Conservation (phyloP, 345 rosid genomes). For the Xanthoceras sorbifolium region DNA sequence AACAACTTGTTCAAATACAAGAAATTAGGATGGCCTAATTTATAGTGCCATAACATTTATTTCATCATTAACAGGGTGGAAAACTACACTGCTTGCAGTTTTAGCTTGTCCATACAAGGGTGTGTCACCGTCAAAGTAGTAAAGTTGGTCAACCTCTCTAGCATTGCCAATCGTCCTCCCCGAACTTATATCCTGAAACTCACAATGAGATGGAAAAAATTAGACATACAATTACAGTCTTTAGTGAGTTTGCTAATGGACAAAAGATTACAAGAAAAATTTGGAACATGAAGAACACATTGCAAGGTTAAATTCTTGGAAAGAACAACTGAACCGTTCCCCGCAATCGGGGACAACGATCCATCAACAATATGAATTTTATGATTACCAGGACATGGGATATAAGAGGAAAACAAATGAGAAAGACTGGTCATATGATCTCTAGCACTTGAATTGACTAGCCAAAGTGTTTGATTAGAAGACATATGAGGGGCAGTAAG, state of each 20-base stretch:
- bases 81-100: too few relatives aligned
- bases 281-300: not conserved
- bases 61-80: not conserved
- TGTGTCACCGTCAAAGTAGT: not conserved
- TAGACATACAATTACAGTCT: not conserved
- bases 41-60: not conserved
- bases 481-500: not conserved
- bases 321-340: not conserved
- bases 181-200: not conserved
- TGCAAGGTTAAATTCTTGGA: not conserved
- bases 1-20: not conserved
- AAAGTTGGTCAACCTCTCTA: not conserved
- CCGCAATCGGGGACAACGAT: not conserved
- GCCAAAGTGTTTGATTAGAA: not conserved
- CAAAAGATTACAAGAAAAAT: not conserved
- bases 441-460: not conserved
- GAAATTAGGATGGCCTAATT: not conserved
- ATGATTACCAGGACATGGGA: not conserved
- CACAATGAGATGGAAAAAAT: not conserved
- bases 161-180: conserved; percentile 4
- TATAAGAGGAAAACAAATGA: not conserved
- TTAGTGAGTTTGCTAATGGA: not conserved
- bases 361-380: not conserved
- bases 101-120: not conserved
- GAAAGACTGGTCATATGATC: not conserved